phyloP scores from a whole-genome alignment of 306 rosid species.

The Bauhinia variegata region DNA sequence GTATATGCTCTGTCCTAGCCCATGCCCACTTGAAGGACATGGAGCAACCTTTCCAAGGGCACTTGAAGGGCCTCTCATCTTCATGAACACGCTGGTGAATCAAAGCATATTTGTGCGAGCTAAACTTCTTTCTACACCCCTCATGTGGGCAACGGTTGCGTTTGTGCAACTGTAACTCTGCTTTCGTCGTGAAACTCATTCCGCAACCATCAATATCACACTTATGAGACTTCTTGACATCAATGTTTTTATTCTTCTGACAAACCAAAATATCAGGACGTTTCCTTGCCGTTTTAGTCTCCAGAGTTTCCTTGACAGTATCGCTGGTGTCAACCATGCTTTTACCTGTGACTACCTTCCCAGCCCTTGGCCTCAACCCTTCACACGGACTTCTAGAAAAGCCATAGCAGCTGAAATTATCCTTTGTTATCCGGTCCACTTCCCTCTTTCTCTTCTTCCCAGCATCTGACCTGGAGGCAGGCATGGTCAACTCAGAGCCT shows the following conservation, averaged over 20 bases:
- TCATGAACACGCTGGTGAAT: slow-evolving; percentile 91
- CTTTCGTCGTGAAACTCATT: slow-evolving; percentile 78
- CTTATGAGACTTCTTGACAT: slow-evolving; percentile 49
- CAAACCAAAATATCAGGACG: slow-evolving; percentile 42
- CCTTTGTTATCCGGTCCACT: slow-evolving; percentile 47
- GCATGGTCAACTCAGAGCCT: slow-evolving; percentile 38
- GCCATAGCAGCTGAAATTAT: slow-evolving; percentile 38
- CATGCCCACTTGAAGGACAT: slow-evolving; percentile 99
- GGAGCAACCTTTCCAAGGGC: slow-evolving; percentile 98
- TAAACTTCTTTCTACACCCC: slow-evolving; percentile 94
- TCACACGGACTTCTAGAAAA: slow-evolving; percentile 90
- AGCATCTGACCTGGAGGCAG: slow-evolving; percentile 39
- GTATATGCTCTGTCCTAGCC: slow-evolving; percentile 96
- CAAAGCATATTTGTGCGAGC: slow-evolving; percentile 84
- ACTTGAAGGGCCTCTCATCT: slow-evolving; percentile 88
- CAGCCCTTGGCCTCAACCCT: slow-evolving; percentile 78
- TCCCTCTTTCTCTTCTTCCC: slow-evolving; percentile 58
- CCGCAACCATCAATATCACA: slow-evolving; percentile 86
- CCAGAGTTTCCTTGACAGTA: slow-evolving; percentile 45
- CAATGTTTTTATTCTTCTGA: slow-evolving; percentile 49
- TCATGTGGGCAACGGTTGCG: slow-evolving; percentile 81
- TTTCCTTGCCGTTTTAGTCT: slow-evolving; percentile 51
- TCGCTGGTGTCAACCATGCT: too few species aligned
- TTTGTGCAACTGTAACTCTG: slow-evolving; percentile 73
- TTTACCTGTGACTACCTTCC: slow-evolving; percentile 45